A percentile compares a stretch with the other conserved stretches of the same genome.
Conservation (phyloP, 2,329 filamentous ascomycete species). For the Phyllosticta paracitricarpa region DNA sequence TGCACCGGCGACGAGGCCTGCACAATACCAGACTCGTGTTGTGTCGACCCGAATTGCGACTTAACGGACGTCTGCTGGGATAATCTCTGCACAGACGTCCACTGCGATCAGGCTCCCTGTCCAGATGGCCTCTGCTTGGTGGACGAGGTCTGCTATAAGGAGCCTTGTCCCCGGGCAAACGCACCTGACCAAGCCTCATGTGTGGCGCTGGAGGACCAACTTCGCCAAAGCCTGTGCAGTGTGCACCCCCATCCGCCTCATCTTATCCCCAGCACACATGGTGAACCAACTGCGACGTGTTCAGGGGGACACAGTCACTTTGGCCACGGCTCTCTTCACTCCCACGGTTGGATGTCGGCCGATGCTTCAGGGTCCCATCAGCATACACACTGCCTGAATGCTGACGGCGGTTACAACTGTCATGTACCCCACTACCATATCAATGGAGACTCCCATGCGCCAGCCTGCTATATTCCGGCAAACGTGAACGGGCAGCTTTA, state of each 20-base stretch:
- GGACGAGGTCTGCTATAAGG: constrained; percentile 15
- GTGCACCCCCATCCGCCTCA: neutral
- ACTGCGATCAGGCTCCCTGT: constrained; percentile 24
- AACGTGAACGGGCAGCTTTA: neutral
- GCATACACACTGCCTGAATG: neutral
- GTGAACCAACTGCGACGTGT: neutral
- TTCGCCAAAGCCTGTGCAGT: neutral
- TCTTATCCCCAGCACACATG: neutral
- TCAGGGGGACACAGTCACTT: neutral
- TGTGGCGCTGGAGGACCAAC: neutral
- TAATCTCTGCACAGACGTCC: constrained; percentile 23
- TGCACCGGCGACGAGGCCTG: constrained; percentile 23
- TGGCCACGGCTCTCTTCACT: neutral
- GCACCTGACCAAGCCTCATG: neutral
- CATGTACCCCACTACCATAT: constrained; percentile 1
- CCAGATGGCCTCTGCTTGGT: constrained; percentile 25
- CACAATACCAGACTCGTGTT: constrained; percentile 19
- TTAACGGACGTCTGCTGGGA: constrained; percentile 9
- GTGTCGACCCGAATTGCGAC: constrained; percentile 28
- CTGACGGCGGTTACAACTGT: neutral
- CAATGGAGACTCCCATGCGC: neutral
- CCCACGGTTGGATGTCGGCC: neutral
- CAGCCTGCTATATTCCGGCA: neutral
- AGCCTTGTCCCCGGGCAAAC: constrained; percentile 4
- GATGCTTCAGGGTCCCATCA: neutral